Evolutionary conservation across 495 filamentous ascomycete genomes (phyloP), one percentile per base, ranked within the genome.

Genomic region (Trichoderma gamsii): DNA sequence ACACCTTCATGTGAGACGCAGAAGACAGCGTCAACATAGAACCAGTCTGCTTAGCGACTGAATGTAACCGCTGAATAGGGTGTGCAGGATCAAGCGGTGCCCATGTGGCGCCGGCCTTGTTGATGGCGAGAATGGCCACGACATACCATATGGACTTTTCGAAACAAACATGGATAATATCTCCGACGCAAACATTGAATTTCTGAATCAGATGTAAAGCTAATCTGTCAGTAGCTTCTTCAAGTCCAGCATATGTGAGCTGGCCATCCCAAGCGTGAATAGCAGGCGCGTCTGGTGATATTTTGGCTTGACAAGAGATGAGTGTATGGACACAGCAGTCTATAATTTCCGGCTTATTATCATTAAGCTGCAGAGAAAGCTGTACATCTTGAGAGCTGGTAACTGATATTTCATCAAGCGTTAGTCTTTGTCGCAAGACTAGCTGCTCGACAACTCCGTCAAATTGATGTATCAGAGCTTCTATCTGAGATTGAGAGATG

Each of bases 21-120:
- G 64, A 41, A n/a, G 29, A 13, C 18, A 65, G n/a, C 38, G 35
- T 18, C 4, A 65, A 35, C 18, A 23, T 44, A 16, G 64, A 32
- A 13, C 64, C 32, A 23, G 64, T 65, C 64, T 65, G 64, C 9
- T 43, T n/a, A 27, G 21, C 35, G 23, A 65, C 25, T 46, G 41
- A 7, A 5, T 76, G 72, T 9, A 87, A 72, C 13, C 87, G 79
- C 38, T 77, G 74, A 41, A 79, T 73, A 1, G 87, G 86, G 64
- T 87, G 80, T 2, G 35, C 18, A 21, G 51, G 46, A 25, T 65
- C 64, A 5, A 65, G n/a, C 4, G 64, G 64, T n/a, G 25, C n/a
- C 64, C 64, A 65, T 23, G 64, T 23, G 11, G 64, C 64, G 41
- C 64, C 64, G 1, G 18, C 32, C 41, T 65, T 65, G 32, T 65